Evolutionary conservation across 495 filamentous ascomycete species (phyloP).

Genomic region (Trichoderma virens): DNA sequence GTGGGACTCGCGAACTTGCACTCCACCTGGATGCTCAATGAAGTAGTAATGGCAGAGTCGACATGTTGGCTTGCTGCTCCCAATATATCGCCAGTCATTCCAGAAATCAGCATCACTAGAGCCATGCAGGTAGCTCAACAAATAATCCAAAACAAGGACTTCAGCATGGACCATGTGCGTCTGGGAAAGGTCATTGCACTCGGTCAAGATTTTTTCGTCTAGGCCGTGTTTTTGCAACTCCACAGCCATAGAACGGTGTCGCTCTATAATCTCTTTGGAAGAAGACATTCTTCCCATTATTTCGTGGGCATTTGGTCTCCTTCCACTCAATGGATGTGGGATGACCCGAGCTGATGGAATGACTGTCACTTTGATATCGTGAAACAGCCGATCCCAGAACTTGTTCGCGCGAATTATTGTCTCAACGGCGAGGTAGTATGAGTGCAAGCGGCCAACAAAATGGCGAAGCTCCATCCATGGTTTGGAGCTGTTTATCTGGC

Average conservation of each 20-base stretch:
- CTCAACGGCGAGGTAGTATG: not conserved
- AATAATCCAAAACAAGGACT: conserved; percentile 5
- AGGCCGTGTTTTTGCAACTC: not conserved
- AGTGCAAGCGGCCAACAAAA: not conserved
- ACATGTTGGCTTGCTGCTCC: conserved; percentile 34
- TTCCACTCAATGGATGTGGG: not conserved
- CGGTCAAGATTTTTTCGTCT: not conserved
- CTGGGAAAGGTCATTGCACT: not conserved
- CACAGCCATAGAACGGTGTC: not conserved
- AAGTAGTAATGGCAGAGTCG: conserved; percentile 30
- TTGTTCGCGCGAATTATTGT: not conserved
- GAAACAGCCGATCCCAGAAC: not conserved
- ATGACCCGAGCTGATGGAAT: not conserved
- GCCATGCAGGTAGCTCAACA: not conserved
- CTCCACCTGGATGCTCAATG: conserved; percentile 14
- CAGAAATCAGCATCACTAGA: conserved; percentile 18
- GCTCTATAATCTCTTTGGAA: not conserved
- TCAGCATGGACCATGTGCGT: conserved; percentile 10
- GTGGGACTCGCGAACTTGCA: conserved; percentile 23
- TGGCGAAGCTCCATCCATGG: not conserved
- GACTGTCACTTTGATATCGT: not conserved
- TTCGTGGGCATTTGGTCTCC: not conserved
- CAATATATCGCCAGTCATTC: conserved; percentile 26
- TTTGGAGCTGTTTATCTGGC: not conserved
- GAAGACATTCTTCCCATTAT: not conserved